These are phyloP conservation scores for Castanopsis chinensis DNA, from an alignment of 306 rosid species.

Conservation along the genomic window DNA sequence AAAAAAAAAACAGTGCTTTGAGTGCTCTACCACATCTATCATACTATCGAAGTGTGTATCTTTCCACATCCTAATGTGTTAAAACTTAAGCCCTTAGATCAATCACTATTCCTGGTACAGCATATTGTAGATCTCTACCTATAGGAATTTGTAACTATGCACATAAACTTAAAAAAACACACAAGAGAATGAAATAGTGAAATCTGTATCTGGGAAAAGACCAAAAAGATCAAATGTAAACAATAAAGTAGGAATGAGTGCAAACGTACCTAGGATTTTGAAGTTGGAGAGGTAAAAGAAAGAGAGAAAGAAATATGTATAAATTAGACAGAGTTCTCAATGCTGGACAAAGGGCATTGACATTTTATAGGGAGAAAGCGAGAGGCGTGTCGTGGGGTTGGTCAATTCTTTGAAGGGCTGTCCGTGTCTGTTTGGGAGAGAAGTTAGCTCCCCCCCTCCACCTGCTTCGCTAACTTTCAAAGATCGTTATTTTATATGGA, in stretches of 20 bases:
- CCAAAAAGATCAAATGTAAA: background rate
- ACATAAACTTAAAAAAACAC: background rate
- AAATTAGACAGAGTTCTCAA: background rate
- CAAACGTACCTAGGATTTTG: background rate
- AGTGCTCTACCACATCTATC: too few relatives aligned
- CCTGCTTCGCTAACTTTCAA: constrained; percentile 26
- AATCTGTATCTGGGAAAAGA: background rate
- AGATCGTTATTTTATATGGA: background rate
- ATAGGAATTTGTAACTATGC: background rate
- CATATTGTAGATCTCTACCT: background rate
- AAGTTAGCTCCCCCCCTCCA: constrained; percentile 37
- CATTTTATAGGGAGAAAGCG: constrained; percentile 11
- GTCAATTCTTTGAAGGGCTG: constrained; percentile 23
- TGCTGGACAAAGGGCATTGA: background rate
- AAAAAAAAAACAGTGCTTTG: too few relatives aligned
- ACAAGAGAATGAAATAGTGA: background rate
- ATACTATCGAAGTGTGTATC: too few relatives aligned
- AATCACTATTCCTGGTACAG: background rate
- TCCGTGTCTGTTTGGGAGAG: constrained; percentile 24
- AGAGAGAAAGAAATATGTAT: background rate
- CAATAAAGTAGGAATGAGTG: background rate
- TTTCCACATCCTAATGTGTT: background rate
- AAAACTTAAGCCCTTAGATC: background rate
- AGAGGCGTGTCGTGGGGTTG: background rate
- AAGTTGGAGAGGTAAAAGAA: background rate